Percentiles rank a stretch among this genome's conserved stretches.
Evolutionary conservation across 2,329 filamentous ascomycete genomes (phyloP).

Genomic region (Biscogniauxia mediterranea): DNA sequence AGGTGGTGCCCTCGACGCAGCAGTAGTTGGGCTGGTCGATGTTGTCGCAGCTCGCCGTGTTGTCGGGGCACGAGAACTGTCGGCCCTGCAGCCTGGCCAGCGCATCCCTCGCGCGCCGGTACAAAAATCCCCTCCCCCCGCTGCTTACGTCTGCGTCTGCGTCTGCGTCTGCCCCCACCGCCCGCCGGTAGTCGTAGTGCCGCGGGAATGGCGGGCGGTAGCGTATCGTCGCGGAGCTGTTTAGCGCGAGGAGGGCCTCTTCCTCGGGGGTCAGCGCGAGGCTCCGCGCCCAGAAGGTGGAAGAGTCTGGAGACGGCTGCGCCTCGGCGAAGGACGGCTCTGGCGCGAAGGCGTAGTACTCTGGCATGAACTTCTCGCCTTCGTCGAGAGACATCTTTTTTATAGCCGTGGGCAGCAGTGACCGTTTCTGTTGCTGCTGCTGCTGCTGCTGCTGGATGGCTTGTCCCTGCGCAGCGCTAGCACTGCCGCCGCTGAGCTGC

Average conservation of each 20-base stretch:
- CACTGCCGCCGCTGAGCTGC: constrained; percentile 35
- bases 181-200: constrained; percentile 37
- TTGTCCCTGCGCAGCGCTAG: constrained; percentile 1
- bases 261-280: constrained; percentile 26
- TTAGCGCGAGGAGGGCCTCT: constrained; percentile 28
- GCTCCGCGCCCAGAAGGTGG: constrained; percentile 31
- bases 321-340: constrained; percentile 11
- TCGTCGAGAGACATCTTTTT: constrained; percentile 71
- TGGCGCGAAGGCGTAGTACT: constrained; percentile 57
- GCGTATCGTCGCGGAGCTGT: constrained; percentile 35
- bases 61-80: constrained; percentile 63
- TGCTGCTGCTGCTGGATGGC: neutral
- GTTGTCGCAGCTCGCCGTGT: constrained; percentile 61
- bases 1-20: constrained; percentile 65
- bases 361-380: constrained; percentile 70
- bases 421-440: neutral
- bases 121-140: constrained; percentile 31
- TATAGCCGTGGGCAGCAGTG: constrained; percentile 55
- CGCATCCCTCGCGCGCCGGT: constrained; percentile 45
- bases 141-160: constrained; percentile 16
- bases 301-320: constrained; percentile 23
- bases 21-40: constrained; percentile 71
- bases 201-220: constrained; percentile 52
- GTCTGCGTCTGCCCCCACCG: constrained; percentile 7
- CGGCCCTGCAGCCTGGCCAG: constrained; percentile 53